phyloP scores from a whole-genome alignment of 495 filamentous ascomycete species.

The Zalerion maritima region DNA sequence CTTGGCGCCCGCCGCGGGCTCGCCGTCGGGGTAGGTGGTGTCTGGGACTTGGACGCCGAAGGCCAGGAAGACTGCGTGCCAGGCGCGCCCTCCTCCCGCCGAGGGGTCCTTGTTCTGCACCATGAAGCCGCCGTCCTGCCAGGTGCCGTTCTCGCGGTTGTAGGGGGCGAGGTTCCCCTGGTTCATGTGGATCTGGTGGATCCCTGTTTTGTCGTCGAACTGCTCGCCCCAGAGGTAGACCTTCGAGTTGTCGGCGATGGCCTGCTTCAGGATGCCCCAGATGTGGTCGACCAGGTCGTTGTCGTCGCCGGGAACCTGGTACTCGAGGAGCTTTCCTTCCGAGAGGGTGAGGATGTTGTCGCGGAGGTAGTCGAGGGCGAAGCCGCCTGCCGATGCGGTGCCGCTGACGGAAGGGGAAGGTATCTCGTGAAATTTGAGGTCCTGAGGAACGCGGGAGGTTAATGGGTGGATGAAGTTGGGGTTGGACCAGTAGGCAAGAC shows the following conservation, averaged over 20 bases:
- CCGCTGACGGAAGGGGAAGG: constrained; percentile 11
- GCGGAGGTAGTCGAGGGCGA: constrained; percentile 19
- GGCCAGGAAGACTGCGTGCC: constrained; percentile 21
- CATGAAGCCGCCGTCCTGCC: constrained; percentile 24
- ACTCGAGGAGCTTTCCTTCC: constrained; percentile 13
- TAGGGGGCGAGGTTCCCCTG: constrained; percentile 22
- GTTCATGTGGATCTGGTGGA: constrained; percentile 33
- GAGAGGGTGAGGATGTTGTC: constrained; percentile 12
- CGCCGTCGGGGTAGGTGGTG: constrained; percentile 13
- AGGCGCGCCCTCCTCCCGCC: constrained; percentile 15
- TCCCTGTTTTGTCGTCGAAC: constrained; percentile 16
- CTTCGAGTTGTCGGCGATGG: constrained; percentile 18
- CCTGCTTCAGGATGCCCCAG: constrained; percentile 19
- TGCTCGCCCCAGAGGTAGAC: constrained; percentile 22
- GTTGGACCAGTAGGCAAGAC: constrained; percentile 16
- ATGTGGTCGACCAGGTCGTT: constrained; percentile 23
- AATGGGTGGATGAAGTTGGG: constrained; percentile 12
- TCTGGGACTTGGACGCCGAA: constrained; percentile 19
- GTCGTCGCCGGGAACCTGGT: constrained; percentile 12
- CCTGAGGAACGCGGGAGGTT: constrained; percentile 7
- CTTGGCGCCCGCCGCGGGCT: constrained; percentile 5
- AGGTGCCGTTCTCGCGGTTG: constrained; percentile 18
- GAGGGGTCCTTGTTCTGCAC: constrained; percentile 14
- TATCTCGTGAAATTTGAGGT: constrained; percentile 1
- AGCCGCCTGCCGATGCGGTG: constrained; percentile 3